Evolutionary conservation across 2,329 filamentous ascomycete species (phyloP), one percentile per base, ranked within the genome.

Genomic region (Ophiostoma sp.): DNA sequence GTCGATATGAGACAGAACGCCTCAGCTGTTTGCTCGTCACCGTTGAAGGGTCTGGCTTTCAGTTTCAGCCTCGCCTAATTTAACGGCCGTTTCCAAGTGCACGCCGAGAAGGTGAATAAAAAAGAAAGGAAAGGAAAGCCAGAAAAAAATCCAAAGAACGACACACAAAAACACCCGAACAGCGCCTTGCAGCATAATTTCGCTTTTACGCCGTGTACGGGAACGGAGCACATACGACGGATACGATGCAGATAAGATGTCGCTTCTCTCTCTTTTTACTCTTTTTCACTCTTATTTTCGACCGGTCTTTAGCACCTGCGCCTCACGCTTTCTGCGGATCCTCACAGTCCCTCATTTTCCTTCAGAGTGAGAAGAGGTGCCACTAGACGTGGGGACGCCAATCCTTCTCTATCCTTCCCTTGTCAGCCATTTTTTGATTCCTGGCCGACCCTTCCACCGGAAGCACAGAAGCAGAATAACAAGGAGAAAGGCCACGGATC

Each of bases 311-410:
- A n/a, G 36, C 66, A 69, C 42, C 66, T 50, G 42, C 66, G 66
- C 66, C 66, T 69, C 45, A 31, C 36, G 25, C 28, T 15, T 19
- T 42, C 28, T 36, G 66, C 66, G 66, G 45, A 69, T 52, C 66
- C 45, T n/a, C 4, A 36, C 25, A 36, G 45, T 52, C 45, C 45
- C 66, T 69, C 66, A 52, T 69, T 52, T 69, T 69, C 66, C 28
- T 69, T 69, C 25, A 17, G 42, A 45, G 22, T 52, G 64, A 11
- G 64, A 28, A 42, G 42, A n/a, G 15, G 39, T 50, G 64, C 19
- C 59, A 57, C 55, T 36, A 25, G 57, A 36, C 57, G 57, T 57
- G 55, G 55, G 52, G 55, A 57, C 57, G 19, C 15, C 2, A 66
- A 42, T 66, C 36, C 61, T 64, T 66, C 39, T 12, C 39, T 12